phyloP scores from a whole-genome alignment of 2,329 filamentous ascomycete genomes.

The Oidium heveae region DNA sequence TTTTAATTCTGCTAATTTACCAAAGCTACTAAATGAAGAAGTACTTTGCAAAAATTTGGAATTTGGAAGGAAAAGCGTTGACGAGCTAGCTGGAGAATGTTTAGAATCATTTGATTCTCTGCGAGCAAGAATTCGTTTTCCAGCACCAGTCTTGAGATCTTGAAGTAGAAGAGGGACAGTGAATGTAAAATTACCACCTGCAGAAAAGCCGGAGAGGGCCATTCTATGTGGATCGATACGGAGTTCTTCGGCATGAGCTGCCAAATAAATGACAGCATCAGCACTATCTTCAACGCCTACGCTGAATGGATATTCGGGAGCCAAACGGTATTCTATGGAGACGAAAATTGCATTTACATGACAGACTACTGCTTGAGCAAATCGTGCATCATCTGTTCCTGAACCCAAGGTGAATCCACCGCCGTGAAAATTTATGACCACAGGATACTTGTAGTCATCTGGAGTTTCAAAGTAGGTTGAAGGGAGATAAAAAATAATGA shows the following conservation, averaged over 20 bases:
- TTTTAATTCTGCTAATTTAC: conserved; percentile 4
- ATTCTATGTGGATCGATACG: conserved; percentile 29
- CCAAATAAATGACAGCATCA: conserved; percentile 36
- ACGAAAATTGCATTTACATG: conserved; percentile 30
- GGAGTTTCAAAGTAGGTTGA: conserved; percentile 14
- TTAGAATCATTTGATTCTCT: neutral
- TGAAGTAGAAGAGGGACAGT: conserved; percentile 18
- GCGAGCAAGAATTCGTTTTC: conserved; percentile 13
- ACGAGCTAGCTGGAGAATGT: neutral
- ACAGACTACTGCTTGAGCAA: conserved; percentile 26
- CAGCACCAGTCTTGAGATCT: conserved; percentile 17
- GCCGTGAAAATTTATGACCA: conserved; percentile 40
- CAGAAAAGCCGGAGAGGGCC: conserved; percentile 35
- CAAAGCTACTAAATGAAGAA: conserved; percentile 5
- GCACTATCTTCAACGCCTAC: conserved; percentile 39
- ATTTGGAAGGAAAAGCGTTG: neutral
- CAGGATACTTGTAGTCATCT: conserved; percentile 17
- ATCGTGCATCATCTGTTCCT: conserved; percentile 36
- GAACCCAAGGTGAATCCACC: conserved; percentile 40
- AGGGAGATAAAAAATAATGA: conserved; percentile 20
- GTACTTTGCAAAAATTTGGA: neutral
- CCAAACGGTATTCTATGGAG: conserved; percentile 41
- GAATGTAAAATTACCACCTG: conserved; percentile 19
- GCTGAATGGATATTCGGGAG: conserved; percentile 38
- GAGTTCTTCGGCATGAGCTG: conserved; percentile 27